phyloP scores from a whole-genome alignment of 441 rosid genomes.

The Metrosideros polymorpha region DNA sequence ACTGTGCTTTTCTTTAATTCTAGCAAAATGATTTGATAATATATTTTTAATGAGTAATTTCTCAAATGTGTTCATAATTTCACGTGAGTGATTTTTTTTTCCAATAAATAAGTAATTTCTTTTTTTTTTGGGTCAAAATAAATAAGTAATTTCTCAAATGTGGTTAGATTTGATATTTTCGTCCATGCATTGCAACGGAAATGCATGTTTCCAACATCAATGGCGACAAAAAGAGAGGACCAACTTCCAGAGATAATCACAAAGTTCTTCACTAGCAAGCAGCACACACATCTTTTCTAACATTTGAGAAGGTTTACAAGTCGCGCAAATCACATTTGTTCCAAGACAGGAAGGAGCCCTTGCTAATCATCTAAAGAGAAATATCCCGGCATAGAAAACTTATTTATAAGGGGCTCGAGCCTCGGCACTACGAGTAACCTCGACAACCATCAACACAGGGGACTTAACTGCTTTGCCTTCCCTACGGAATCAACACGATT shows the following conservation, averaged over 20 bases:
- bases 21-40: background rate
- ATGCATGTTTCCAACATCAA: background rate
- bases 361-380: background rate
- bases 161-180: background rate
- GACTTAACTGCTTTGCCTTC: background rate
- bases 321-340: background rate
- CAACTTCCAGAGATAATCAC: background rate
- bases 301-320: background rate
- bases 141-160: background rate
- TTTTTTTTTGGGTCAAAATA: too few species aligned
- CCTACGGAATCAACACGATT: conserved; percentile 61
- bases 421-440: background rate
- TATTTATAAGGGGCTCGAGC: background rate
- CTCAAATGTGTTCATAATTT: background rate
- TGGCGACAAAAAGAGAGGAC: background rate
- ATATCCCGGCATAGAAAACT: background rate
- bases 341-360: background rate
- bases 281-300: background rate
- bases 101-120: background rate
- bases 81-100: background rate
- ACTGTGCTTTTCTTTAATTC: background rate
- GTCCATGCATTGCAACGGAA: background rate
- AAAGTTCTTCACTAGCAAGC: background rate
- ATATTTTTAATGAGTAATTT: background rate
- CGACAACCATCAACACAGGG: background rate